phyloP scores from a whole-genome alignment of 192 early-diverging fungal species.

The Powellomyces hirtus region DNA sequence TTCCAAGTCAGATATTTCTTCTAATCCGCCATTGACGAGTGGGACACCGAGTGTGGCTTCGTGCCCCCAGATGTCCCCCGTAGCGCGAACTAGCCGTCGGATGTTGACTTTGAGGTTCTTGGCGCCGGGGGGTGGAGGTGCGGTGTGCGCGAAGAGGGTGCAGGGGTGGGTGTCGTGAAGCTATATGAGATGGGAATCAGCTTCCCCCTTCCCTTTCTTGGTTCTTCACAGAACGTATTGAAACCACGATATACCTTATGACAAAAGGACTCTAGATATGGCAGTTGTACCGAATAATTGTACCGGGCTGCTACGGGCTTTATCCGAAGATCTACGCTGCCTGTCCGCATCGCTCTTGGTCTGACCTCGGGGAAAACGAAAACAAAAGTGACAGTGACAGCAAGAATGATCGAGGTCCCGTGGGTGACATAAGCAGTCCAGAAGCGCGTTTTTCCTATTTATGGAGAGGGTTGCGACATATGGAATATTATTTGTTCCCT shows the following conservation, averaged over 20 bases:
- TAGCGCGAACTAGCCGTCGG: background rate
- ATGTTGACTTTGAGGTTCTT: background rate
- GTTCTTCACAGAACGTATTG: background rate
- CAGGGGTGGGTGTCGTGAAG: background rate
- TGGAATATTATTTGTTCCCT: no score
- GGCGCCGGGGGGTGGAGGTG: background rate
- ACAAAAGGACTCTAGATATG: background rate
- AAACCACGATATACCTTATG: background rate
- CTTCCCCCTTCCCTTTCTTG: no score
- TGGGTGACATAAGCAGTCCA: no score
- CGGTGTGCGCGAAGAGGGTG: background rate
- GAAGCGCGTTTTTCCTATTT: no score
- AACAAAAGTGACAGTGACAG: background rate
- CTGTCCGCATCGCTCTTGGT: background rate
- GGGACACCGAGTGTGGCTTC: background rate
- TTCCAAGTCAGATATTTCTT: background rate
- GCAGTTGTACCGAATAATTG: background rate
- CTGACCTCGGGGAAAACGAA: background rate
- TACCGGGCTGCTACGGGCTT: background rate
- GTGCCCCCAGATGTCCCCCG: background rate
- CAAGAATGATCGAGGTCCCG: background rate
- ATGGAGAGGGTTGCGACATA: no score
- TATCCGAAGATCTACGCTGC: background rate
- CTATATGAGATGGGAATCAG: no score
- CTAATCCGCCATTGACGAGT: background rate